Conservation (phyloP, 129 eudicot genomes). For the Escallonia herrerae region DNA sequence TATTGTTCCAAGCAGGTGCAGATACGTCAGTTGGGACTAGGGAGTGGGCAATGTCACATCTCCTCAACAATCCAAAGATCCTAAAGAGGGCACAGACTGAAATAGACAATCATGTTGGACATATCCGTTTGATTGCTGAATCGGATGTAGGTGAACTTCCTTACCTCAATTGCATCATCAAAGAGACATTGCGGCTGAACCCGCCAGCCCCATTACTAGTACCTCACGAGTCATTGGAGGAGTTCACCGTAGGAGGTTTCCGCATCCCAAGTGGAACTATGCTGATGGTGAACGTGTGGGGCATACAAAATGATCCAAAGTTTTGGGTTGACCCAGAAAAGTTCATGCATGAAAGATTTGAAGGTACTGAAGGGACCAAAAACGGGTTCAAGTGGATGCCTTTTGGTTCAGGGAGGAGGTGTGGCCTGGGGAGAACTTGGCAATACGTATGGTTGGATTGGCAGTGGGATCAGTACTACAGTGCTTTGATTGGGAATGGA, state of each 20-base stretch:
- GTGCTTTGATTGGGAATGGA: slow-evolving; percentile 65
- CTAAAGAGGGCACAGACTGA: slow-evolving; percentile 27
- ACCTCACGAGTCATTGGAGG: slow-evolving; percentile 48
- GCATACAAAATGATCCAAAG: slow-evolving; percentile 49
- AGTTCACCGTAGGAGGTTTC: slow-evolving; percentile 40
- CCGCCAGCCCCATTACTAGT: slow-evolving; percentile 41
- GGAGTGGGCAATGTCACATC: slow-evolving; percentile 47
- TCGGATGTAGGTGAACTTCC: slow-evolving; percentile 44
- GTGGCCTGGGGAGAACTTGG: slow-evolving; percentile 80
- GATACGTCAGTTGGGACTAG: slow-evolving; percentile 38
- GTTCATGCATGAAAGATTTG: slow-evolving; percentile 48
- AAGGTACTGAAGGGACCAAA: slow-evolving; percentile 26
- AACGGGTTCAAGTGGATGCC: slow-evolving; percentile 52
- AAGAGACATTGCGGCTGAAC: slow-evolving; percentile 47
- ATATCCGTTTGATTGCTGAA: slow-evolving; percentile 29
- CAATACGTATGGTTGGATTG: slow-evolving; percentile 43
- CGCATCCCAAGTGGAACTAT: slow-evolving; percentile 39
- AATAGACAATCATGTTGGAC: slow-evolving; percentile 28
- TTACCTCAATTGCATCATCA: slow-evolving; percentile 40
- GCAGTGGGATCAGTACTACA: slow-evolving; percentile 54
- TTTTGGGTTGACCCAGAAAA: slow-evolving; percentile 35
- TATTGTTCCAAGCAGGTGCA: slow-evolving; percentile 28
- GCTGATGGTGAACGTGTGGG: slow-evolving; percentile 42
- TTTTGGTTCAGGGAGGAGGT: slow-evolving; percentile 71
- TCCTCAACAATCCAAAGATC: slow-evolving; percentile 36